Percentiles rank a stretch among this genome's conserved stretches.
Conservation (phyloP, 2,329 filamentous ascomycete genomes). For the Hortaea sp. region DNA sequence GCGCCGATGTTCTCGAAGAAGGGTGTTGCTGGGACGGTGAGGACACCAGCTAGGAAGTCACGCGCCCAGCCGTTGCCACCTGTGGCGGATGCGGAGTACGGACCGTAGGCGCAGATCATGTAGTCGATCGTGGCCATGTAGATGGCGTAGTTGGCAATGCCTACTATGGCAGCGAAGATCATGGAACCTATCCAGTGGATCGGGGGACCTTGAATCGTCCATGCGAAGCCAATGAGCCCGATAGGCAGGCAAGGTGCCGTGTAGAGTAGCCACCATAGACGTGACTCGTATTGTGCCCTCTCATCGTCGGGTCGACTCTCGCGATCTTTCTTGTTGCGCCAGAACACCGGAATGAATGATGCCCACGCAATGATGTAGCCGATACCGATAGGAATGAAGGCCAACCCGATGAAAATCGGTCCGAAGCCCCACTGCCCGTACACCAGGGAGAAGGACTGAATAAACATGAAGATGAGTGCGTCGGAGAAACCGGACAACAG, state of each 20-base stretch:
- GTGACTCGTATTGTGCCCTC: slow-evolving; percentile 53
- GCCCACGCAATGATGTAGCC: slow-evolving; percentile 58
- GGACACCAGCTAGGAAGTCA: slow-evolving; percentile 64
- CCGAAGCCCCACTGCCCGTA: slow-evolving; percentile 59
- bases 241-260: slow-evolving; percentile 54
- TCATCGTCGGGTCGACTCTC: slow-evolving; percentile 38
- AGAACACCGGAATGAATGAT: slow-evolving; percentile 47
- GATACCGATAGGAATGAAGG: slow-evolving; percentile 58
- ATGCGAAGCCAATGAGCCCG: slow-evolving; percentile 63
- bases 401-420: slow-evolving; percentile 48
- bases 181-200: slow-evolving; percentile 60
- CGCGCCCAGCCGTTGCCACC: slow-evolving; percentile 67
- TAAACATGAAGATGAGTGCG: slow-evolving; percentile 71
- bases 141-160: slow-evolving; percentile 52
- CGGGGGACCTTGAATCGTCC: slow-evolving; percentile 55
- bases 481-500: slow-evolving; percentile 66
- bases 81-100: slow-evolving; percentile 64
- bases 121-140: slow-evolving; percentile 73
- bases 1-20: slow-evolving; percentile 39
- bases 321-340: slow-evolving; percentile 42
- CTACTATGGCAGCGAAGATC: slow-evolving; percentile 57
- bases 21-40: slow-evolving; percentile 59
- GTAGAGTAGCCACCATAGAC: slow-evolving; percentile 58
- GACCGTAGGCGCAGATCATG: slow-evolving; percentile 65
- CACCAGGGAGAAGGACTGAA: slow-evolving; percentile 61